Evolutionary conservation across 1,139 yeast genomes (phyloP).

Genomic region (Protomyces inundatus): DNA sequence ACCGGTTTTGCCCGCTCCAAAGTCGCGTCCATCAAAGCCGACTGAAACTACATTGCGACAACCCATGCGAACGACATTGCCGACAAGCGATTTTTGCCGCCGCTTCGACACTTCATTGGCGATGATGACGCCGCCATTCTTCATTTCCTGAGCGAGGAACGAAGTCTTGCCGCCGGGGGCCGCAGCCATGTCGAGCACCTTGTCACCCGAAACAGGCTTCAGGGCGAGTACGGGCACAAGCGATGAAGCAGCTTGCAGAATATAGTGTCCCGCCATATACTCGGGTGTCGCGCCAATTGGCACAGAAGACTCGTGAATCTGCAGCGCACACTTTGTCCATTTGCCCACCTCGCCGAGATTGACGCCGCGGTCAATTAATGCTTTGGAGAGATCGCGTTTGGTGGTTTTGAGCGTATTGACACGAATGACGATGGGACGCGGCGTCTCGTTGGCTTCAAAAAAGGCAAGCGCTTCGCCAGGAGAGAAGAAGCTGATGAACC

Average conservation of each 20-base stretch:
- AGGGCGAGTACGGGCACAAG: constrained; percentile 97
- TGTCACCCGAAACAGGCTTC: constrained; percentile 91
- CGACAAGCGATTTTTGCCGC: constrained; percentile 91
- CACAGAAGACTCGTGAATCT: constrained; percentile 94
- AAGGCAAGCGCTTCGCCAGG: constrained; percentile 97
- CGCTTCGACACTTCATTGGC: constrained; percentile 97
- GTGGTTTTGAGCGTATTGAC: constrained; percentile 91
- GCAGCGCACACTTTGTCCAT: constrained; percentile 98
- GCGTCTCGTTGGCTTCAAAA: constrained; percentile 95
- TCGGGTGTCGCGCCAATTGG: constrained; percentile 99
- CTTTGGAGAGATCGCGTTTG: constrained; percentile 93
- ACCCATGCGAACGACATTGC: constrained; percentile 94
- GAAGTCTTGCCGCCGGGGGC: constrained; percentile 99
- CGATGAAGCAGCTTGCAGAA: constrained; percentile 96
- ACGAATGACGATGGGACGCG: constrained; percentile 93
- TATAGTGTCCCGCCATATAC: constrained; percentile 95
- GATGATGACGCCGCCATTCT: constrained; percentile 93
- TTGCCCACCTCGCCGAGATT: constrained; percentile 93
- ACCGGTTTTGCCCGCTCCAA: constrained; percentile 73
- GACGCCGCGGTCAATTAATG: constrained; percentile 92
- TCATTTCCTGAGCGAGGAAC: constrained; percentile 91
- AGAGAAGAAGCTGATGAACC: constrained; percentile 79
- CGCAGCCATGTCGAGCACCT: constrained; percentile 97
- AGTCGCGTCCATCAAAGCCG: constrained; percentile 96
- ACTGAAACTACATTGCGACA: constrained; percentile 95